These are phyloP conservation scores for Urochloa ruziziensis DNA, from an alignment of 176 grass and related monocot genomes.

Conservation along the genomic window DNA sequence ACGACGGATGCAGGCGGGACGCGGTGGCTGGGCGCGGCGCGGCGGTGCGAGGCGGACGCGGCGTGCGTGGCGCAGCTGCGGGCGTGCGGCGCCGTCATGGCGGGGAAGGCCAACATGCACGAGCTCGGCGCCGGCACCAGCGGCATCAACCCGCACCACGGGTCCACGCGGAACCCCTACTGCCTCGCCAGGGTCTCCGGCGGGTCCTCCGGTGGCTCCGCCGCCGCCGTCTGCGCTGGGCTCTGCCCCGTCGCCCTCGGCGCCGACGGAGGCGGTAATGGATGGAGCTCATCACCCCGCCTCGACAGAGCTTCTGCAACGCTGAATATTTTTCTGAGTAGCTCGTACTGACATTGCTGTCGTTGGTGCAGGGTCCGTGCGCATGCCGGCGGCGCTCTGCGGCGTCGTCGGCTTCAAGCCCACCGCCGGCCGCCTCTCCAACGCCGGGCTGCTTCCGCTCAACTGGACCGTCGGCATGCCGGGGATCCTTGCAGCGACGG, in stretches of 20 bases:
- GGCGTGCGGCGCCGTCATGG: constrained; percentile 69
- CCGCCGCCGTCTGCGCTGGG: constrained; percentile 72
- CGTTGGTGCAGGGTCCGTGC: constrained; percentile 57
- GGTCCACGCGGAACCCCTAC: constrained; percentile 74
- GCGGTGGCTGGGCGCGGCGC: constrained; percentile 60
- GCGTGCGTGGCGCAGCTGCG: constrained; percentile 74
- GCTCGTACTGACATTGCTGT: too few species aligned
- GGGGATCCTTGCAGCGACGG: constrained; percentile 77
- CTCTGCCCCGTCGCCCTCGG: constrained; percentile 88
- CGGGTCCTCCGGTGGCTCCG: constrained; percentile 83
- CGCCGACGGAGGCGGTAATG: constrained; percentile 85
- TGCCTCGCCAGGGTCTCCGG: constrained; percentile 61
- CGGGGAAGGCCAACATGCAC: constrained; percentile 94
- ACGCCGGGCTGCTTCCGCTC: constrained; percentile 75
- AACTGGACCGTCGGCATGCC: constrained; percentile 96
- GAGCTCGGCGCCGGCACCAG: constrained; percentile 76
- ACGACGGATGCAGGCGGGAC: constrained; percentile 55
- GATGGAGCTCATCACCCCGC: background rate
- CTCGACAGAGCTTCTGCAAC: too few species aligned
- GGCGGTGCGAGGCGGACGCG: constrained; percentile 62
- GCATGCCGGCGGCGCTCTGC: constrained; percentile 78
- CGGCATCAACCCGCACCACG: constrained; percentile 61
- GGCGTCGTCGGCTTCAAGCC: constrained; percentile 95
- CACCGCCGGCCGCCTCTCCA: constrained; percentile 64
- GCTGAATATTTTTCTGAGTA: too few species aligned